A percentile compares a stretch with the other conserved stretches of the same genome.
These are phyloP conservation scores for Globisporangium splendens DNA, from an alignment of 352 stramenopile genomes.

Conservation along the genomic window DNA sequence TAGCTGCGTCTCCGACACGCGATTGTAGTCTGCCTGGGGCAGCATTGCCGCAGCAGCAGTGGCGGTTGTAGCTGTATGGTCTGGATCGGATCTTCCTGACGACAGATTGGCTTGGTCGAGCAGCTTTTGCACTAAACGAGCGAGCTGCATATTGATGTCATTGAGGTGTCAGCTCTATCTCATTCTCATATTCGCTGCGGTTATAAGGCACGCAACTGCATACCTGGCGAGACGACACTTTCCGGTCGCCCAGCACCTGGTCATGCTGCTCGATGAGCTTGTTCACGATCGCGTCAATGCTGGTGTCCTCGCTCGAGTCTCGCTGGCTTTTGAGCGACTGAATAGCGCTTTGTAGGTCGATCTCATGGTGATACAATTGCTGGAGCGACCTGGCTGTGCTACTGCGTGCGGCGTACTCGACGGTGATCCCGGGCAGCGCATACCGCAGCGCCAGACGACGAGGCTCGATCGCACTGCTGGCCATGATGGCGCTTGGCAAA, in stretches of 20 bases:
- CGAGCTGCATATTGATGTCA: conserved; percentile 23
- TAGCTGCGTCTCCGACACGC: conserved; percentile 68
- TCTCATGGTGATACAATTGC: conserved; percentile 62
- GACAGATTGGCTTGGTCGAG: conserved; percentile 13
- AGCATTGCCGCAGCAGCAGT: conserved; percentile 14
- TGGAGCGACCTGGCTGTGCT: conserved; percentile 1
- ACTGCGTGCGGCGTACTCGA: conserved; percentile 38
- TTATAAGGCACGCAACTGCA: neutral
- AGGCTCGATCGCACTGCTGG: conserved; percentile 29
- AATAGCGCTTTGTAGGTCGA: conserved; percentile 33
- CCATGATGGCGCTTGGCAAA: conserved; percentile 4
- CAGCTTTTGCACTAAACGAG: conserved; percentile 44
- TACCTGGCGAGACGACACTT: conserved; percentile 48
- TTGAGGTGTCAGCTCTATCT: neutral
- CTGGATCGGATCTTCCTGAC: neutral
- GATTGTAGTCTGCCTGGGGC: conserved; percentile 75
- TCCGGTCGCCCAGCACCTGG: conserved; percentile 32
- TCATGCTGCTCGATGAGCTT: conserved; percentile 37
- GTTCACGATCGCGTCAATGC: conserved; percentile 30
- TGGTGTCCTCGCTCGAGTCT: conserved; percentile 18
- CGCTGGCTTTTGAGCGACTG: neutral
- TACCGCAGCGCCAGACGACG: conserved; percentile 55
- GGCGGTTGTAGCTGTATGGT: neutral
- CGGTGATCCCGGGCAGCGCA: conserved; percentile 44
- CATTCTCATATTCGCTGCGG: neutral